phyloP scores from a whole-genome alignment of 305 asterid species.

The Caryopteris hybrid region DNA sequence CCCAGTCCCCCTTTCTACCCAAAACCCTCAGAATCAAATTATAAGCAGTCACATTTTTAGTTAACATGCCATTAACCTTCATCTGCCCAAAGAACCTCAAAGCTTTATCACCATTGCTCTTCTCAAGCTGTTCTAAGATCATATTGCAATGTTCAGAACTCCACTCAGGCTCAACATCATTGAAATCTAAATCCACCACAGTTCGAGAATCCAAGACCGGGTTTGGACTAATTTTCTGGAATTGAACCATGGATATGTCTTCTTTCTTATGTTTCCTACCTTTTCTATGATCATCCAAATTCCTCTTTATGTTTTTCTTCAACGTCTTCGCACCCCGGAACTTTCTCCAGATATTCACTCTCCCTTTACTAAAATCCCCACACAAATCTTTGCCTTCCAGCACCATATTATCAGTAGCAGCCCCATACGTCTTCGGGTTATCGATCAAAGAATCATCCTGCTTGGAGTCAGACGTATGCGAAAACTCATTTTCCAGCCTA shows the following conservation, averaged over 20 bases:
- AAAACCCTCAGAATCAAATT: constrained; percentile 64
- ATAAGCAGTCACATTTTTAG: constrained; percentile 56
- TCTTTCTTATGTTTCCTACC: constrained; percentile 17
- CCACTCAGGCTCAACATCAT: constrained; percentile 25
- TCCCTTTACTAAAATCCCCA: constrained; percentile 26
- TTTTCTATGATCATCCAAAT: constrained; percentile 17
- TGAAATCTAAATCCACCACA: constrained; percentile 22
- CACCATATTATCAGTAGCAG: constrained; percentile 28
- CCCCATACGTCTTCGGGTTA: constrained; percentile 23
- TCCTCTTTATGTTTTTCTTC: constrained; percentile 26
- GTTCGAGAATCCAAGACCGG: constrained; percentile 21
- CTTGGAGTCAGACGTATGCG: constrained; percentile 26
- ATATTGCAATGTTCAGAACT: constrained; percentile 52
- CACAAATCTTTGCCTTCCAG: constrained; percentile 20
- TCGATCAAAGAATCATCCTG: constrained; percentile 17
- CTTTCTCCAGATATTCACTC: constrained; percentile 49
- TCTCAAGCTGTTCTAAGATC: constrained; percentile 57
- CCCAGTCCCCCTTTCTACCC: constrained; percentile 69
- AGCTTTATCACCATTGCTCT: constrained; percentile 37
- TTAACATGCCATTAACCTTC: constrained; percentile 65
- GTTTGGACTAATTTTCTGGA: constrained; percentile 14
- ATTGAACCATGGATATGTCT: constrained; percentile 11
- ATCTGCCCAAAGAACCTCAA: constrained; percentile 70
- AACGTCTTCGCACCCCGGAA: constrained; percentile 27
- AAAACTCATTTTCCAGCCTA: constrained; percentile 41